Evolutionary conservation across 768 basidiomycete genomes (phyloP), one percentile per base, ranked within the genome.

Genomic region (Phanerochaete carnosa): DNA sequence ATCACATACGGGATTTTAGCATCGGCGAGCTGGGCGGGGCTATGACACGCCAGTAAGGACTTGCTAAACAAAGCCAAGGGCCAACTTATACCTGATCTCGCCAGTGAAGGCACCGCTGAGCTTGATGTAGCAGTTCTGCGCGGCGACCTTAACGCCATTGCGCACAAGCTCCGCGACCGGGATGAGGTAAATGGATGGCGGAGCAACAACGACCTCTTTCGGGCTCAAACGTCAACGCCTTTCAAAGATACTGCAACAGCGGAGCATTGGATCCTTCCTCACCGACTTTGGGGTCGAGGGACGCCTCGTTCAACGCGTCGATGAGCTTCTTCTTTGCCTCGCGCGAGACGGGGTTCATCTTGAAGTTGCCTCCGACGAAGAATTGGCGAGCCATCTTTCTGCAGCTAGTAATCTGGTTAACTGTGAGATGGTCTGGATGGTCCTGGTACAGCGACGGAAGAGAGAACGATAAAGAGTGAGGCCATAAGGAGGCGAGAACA

Each of bases 311-410:
- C 57, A 99, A 77, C 52, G 79, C 71, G 55, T 84, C 74, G 66
- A 92, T 75, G 69, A 99, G 83, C 46, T 78, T 75, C 64, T 77
- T 77, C 74, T 90, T 88, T 66, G 85, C 81, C 64, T 81, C 80
- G 64, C 79, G 79, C 37, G 87, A 83, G 60, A 79, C 78, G 29
- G 91, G 91, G 80, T 98, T 96, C 88, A 98, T 89, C 82, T 98
- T 99, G 86, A 96, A 98, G 84, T 98, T 98, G 30, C 95, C 93
- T 64, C 96, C 96, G 68, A 92, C 94, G 72, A 97, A 95, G 79
- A 95, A 96, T 74, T 85, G 79, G 70, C 94, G 92, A 63, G 88
- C 61, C 91, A 90, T 90, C 39, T 19, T 52, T 58, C 56, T 22
- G 45, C 13, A 4, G 39, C 4, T 7, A 43, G 19, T 9, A 11